A percentile compares a stretch with the other conserved stretches of the same genome.
These are phyloP conservation scores for Naematelia aurantialba DNA, from an alignment of 768 basidiomycete species.

Conservation along the genomic window DNA sequence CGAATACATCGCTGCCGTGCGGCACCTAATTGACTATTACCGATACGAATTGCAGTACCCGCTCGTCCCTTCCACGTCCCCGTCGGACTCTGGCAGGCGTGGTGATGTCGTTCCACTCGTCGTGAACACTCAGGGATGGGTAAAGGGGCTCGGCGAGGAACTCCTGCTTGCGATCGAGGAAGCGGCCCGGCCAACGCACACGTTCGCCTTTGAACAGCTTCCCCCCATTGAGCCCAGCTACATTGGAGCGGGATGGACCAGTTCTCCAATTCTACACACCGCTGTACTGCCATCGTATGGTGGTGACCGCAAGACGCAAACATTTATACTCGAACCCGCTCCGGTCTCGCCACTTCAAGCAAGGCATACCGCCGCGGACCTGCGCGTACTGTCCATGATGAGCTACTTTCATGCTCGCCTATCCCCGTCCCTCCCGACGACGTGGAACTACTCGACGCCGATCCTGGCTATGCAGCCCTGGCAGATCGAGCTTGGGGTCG, in stretches of 20 bases:
- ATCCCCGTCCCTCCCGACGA: constrained; percentile 34
- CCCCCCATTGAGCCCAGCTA: not conserved
- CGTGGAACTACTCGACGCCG: constrained; percentile 68
- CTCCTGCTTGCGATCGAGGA: constrained; percentile 68
- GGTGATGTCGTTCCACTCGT: constrained; percentile 70
- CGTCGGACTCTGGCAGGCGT: constrained; percentile 52
- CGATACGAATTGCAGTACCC: constrained; percentile 60
- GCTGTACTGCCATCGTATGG: constrained; percentile 4
- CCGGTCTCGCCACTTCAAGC: constrained; percentile 55
- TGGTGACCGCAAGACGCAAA: not conserved
- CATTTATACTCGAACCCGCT: constrained; percentile 43
- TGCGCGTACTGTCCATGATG: constrained; percentile 65
- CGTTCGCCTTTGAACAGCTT: constrained; percentile 54
- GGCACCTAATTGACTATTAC: constrained; percentile 57
- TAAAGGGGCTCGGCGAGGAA: constrained; percentile 85
- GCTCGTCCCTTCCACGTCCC: constrained; percentile 37
- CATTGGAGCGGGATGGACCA: constrained; percentile 27
- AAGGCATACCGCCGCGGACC: constrained; percentile 63
- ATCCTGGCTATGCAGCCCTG: constrained; percentile 69
- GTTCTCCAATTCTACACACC: constrained; percentile 17
- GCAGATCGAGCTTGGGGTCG: constrained; percentile 60
- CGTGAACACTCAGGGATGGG: constrained; percentile 96
- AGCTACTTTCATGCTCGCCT: constrained; percentile 69
- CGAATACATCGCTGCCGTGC: constrained; percentile 68
- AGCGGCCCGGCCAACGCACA: constrained; percentile 59